Evolutionary conservation across 164 flowering plant genomes (phyloP), one percentile per base, ranked within the genome.

Genomic region (Chimonanthus salicifolius): DNA sequence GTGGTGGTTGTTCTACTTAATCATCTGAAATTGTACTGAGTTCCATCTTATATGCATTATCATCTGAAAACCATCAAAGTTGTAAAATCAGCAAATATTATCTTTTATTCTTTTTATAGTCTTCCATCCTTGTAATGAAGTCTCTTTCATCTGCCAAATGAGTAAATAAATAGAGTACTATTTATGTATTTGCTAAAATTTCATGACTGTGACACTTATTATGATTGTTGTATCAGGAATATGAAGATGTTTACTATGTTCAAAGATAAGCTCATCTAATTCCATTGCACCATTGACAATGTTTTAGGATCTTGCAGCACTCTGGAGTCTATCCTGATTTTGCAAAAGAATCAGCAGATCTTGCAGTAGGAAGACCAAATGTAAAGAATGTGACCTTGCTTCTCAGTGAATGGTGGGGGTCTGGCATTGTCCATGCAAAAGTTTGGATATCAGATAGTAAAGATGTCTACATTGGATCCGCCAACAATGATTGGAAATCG

Each of bases 401-500:
- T 72, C 82, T 91, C 11, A 49, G 81, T 13, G 72, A 92, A 11
- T 94, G 98, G 98, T 92, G 88, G 89, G 98, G 97, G 6, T 91
- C 98, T 44, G 98, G 98, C 63, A 85, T 94, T 46, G 92, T 94
- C 58, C 98, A 94, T 82, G 82, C 97, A 33, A 94, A 94, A 86
- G 97, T 92, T 67, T 94, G 98, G 97, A 91, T 94, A 76, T 90
- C 97, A 46, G 97, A 92, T 78, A 46, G 66, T 54, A 82, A 80
- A 79, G 92, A 92, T 71, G 80, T 91, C 16, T 94, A 92, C 72
- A 91, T 94, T 74, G 97, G 98, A 47, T 94, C 98, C 78, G 98
- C 98, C 65, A 94, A 94, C 83, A 92, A 94, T 84, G 97, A 92
- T 82, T 94, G 98, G 98, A 94, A 94, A 80, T 89, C 97, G 75